Evolutionary conservation across 2,329 filamentous ascomycete species (phyloP).

Genomic region (Stenocarpella maydis): DNA sequence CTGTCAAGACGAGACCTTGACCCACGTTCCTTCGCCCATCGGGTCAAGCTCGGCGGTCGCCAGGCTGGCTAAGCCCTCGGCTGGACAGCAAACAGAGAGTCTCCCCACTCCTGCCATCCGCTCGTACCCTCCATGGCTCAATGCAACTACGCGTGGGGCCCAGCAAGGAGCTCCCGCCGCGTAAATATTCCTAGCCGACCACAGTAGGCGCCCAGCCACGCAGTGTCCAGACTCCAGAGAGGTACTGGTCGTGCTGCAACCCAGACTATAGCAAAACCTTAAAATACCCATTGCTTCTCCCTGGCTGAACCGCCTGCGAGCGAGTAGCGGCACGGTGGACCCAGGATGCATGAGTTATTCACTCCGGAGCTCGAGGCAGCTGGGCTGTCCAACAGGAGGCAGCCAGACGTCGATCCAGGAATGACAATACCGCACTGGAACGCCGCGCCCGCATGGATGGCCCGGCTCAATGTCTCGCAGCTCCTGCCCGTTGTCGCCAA

Average conservation of each 20-base stretch:
- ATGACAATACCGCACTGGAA: conserved; percentile 27
- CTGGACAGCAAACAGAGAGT: background rate
- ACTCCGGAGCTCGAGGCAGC: conserved; percentile 1
- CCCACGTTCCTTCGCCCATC: conserved; percentile 4
- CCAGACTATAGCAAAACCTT: conserved; percentile 30
- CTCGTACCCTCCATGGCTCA: background rate
- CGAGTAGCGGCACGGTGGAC: conserved; percentile 18
- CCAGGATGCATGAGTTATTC: conserved; percentile 8
- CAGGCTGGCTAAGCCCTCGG: background rate
- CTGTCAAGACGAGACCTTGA: conserved; percentile 23
- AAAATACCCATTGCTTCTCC: conserved; percentile 14
- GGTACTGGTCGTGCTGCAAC: conserved; percentile 5
- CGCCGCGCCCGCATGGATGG: conserved; percentile 25
- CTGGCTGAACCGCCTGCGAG: background rate
- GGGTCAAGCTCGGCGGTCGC: background rate
- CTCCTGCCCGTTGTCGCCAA: conserved; percentile 6
- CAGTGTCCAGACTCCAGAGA: background rate
- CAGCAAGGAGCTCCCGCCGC: conserved; percentile 13
- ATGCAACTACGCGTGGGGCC: conserved; percentile 1
- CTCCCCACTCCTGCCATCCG: background rate
- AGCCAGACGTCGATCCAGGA: conserved; percentile 19
- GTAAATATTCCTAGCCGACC: background rate
- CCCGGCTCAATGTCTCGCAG: conserved; percentile 23
- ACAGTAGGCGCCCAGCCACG: conserved; percentile 12
- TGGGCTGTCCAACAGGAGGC: conserved; percentile 18